phyloP scores from a whole-genome alignment of 2,329 filamentous ascomycete species.

The Sporothrix curviconia region DNA sequence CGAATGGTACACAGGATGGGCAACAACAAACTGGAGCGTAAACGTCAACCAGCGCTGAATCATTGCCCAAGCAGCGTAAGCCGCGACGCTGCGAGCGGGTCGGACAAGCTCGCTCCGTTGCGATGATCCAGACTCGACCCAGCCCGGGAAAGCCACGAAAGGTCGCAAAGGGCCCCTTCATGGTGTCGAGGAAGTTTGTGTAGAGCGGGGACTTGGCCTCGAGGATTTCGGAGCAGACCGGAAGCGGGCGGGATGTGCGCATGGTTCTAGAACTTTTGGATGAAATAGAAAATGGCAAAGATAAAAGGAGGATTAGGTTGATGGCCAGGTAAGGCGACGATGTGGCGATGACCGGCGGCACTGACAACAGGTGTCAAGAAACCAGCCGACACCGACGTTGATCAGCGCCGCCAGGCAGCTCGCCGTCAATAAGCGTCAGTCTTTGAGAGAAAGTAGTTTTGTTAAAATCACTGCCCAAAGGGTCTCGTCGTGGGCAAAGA shows the following conservation, averaged over 20 bases:
- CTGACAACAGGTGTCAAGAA: conserved; percentile 22
- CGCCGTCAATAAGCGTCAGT: conserved; percentile 34
- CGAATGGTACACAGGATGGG: conserved; percentile 39
- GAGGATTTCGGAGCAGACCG: conserved; percentile 54
- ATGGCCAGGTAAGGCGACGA: conserved; percentile 29
- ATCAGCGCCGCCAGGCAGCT: conserved; percentile 29
- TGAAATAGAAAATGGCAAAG: conserved; percentile 39
- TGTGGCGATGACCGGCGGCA: conserved; percentile 26
- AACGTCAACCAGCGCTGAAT: conserved; percentile 54
- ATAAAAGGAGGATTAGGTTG: conserved; percentile 45
- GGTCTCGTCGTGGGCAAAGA: conserved; percentile 33
- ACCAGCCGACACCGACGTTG: conserved; percentile 20
- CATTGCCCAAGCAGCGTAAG: conserved; percentile 50
- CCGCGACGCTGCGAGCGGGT: conserved; percentile 50
- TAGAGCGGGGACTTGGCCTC: conserved; percentile 56
- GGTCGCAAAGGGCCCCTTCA: conserved; percentile 49
- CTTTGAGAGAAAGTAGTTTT: conserved; percentile 39
- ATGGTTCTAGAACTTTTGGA: conserved; percentile 56
- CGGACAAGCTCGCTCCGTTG: conserved; percentile 43
- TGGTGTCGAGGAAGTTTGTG: conserved; percentile 48
- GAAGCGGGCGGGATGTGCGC: conserved; percentile 52
- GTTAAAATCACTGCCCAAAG: conserved; percentile 28
- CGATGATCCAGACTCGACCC: conserved; percentile 38
- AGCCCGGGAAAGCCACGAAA: conserved; percentile 53
- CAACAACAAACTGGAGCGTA: conserved; percentile 43